These are phyloP conservation scores for Areca catechu DNA, from an alignment of 176 grass and related monocot species.

Conservation along the genomic window DNA sequence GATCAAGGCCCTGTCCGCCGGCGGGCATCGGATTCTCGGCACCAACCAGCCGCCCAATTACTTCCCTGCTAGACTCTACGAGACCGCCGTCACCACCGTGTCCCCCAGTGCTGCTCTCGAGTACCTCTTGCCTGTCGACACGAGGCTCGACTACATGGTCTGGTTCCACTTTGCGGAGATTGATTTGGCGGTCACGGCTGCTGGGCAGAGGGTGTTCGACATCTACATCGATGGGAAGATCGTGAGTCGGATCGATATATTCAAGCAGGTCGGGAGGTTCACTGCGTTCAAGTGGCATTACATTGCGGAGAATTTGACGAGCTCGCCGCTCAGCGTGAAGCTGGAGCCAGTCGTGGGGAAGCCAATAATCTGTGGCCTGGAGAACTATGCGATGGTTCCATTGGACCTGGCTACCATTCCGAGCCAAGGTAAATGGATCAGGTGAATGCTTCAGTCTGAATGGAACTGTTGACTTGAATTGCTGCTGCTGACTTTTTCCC, in stretches of 20 bases:
- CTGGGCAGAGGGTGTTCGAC: conserved; percentile 84
- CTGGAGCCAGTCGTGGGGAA: conserved; percentile 68
- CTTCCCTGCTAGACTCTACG: conserved; percentile 86
- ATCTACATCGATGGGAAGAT: conserved; percentile 53
- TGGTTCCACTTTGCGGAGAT: conserved; percentile 98
- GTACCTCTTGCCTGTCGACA: conserved; percentile 81
- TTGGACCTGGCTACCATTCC: conserved; percentile 59
- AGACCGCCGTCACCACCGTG: conserved; percentile 68
- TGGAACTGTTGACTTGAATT: no score
- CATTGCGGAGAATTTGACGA: conserved; percentile 62
- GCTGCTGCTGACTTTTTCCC: no score
- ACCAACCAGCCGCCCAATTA: conserved; percentile 92
- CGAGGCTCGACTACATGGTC: conserved; percentile 79
- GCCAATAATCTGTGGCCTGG: conserved; percentile 77
- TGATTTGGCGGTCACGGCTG: conserved; percentile 34
- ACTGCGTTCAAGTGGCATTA: conserved; percentile 88
- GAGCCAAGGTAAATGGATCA: conserved; percentile 44
- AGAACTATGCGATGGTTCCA: conserved; percentile 94
- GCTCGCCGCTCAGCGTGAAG: conserved; percentile 45
- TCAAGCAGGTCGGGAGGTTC: conserved; percentile 85
- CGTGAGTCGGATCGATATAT: conserved; percentile 76
- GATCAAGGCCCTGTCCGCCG: conserved; percentile 65
- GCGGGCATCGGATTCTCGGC: conserved; percentile 56
- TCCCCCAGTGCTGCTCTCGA: conserved; percentile 42
- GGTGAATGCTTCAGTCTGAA: no score